phyloP scores from a whole-genome alignment of 2,329 filamentous ascomycete genomes.

The Herpotrichia juniperi region DNA sequence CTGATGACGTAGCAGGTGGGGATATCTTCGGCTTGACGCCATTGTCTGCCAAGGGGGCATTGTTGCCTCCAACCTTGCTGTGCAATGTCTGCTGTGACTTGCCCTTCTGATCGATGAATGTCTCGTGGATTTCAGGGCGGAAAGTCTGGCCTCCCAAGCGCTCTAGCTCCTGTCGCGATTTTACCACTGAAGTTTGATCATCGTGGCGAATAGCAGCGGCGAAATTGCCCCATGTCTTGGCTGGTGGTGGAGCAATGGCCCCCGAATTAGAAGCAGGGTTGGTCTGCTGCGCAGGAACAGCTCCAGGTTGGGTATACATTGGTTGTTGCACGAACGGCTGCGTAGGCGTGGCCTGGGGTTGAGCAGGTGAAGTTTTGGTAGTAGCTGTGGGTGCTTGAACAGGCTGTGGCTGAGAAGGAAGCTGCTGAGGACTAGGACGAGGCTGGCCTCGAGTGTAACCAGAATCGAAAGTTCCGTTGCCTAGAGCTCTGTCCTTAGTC shows the following conservation, averaged over 20 bases:
- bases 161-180: slow-evolving; percentile 35
- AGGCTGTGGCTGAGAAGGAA: slow-evolving; percentile 32
- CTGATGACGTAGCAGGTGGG: slow-evolving; percentile 13
- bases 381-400: slow-evolving; percentile 28
- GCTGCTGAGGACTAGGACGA: slow-evolving; percentile 38
- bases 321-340: slow-evolving; percentile 23
- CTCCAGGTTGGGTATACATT: slow-evolving; percentile 26
- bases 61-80: slow-evolving; percentile 25
- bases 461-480: slow-evolving; percentile 77
- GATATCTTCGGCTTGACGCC: slow-evolving; percentile 17
- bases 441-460: slow-evolving; percentile 61
- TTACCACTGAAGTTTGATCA: slow-evolving; percentile 28
- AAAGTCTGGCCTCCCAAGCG: slow-evolving; percentile 32
- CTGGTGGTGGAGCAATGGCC: slow-evolving; percentile 37
- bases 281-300: slow-evolving; percentile 18
- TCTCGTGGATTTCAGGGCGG: slow-evolving; percentile 41
- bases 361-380: slow-evolving; percentile 22
- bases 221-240: slow-evolving; percentile 37
- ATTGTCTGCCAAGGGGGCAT: slow-evolving; percentile 13
- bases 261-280: slow-evolving; percentile 24
- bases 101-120: slow-evolving; percentile 36
- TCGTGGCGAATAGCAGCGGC: slow-evolving; percentile 35
- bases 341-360: slow-evolving; percentile 21
- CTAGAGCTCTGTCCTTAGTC: slow-evolving; percentile 70
- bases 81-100: slow-evolving; percentile 38